Base-by-base conservation (phyloP, 768 basidiomycete genomes). In the Phlegmacium glaucopus region DNA sequence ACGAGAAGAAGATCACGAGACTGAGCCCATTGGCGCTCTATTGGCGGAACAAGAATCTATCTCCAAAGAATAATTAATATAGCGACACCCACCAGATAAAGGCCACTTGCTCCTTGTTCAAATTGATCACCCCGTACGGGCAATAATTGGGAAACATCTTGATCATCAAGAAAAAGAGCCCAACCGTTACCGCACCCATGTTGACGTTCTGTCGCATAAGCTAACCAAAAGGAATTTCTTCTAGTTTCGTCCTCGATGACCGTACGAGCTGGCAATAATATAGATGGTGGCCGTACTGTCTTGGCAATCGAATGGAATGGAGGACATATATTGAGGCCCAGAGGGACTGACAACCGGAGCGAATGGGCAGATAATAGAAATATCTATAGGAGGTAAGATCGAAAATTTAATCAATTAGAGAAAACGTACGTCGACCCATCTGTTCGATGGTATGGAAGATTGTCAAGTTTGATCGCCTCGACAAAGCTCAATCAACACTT, bases 191-290 rank as follows among this genome's bases (percentile, higher is more conserved):
- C 78, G 50, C 75, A 77, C 5, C 84, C 80, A 47, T 80, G 78
- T 50, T 82, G 76, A 22, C 87, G 78, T 53, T 90, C 87, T 38
- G 74, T 69, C 6, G 81, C 73, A 60, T 88, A 89, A 8, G 84
- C 80, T 39, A 85, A 57, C 80, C 87, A 90, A 56, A 88, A 87
- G 1, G 79, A 72, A 55, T 89, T 89, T 45, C 86, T 72, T 42
- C 88, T 74, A 34, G 70, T 79, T 62, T 89, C 88, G 28, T 85
- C 84, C 61, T 89, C 87, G 6, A 82, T 67, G 2, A 79, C 75
- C 27, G 75, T 82, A 37, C 72, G 70, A n/a, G 85, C 79, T 3
- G 79, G 71, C 0, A 75, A 70, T 12, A 88, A 59, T 43, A 88
- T 76, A 6, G 84, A 79, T n/a, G 78, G 66, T 0, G 80, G 72